Evolutionary conservation across 2,329 filamentous ascomycete genomes (phyloP).

Genomic region (Botrytis elliptica): DNA sequence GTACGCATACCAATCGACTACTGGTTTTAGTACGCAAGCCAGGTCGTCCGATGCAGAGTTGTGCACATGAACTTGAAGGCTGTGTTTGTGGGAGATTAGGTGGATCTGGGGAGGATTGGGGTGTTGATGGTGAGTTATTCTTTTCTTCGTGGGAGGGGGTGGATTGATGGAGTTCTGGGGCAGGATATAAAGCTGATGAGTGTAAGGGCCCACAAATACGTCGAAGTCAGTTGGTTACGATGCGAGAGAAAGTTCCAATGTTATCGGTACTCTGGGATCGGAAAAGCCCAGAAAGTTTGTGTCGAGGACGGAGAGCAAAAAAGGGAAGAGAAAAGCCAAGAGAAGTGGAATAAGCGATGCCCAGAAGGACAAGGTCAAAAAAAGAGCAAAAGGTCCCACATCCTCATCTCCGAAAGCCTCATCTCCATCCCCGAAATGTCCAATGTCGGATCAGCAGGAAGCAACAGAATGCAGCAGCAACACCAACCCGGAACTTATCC

Average conservation of each 20-base stretch:
- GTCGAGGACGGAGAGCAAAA: not conserved
- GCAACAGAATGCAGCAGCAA: not conserved
- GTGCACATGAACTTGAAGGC: slow-evolving; percentile 34
- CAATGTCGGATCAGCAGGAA: not conserved
- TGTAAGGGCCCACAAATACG: not conserved
- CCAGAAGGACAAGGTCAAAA: not conserved
- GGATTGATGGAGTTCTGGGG: not conserved
- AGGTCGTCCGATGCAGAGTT: slow-evolving; percentile 35
- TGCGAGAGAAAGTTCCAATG: not conserved
- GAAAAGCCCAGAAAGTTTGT: not conserved
- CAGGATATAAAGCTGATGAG: not conserved
- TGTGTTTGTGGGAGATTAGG: not conserved
- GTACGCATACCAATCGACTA: slow-evolving; percentile 33
- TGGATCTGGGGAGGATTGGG: not conserved
- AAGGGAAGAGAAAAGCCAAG: not conserved
- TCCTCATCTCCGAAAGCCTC: not conserved
- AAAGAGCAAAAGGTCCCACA: not conserved
- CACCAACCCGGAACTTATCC: not conserved
- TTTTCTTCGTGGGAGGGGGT: not conserved
- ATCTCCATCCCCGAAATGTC: not conserved
- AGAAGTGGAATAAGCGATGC: not conserved
- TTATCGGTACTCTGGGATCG: not conserved
- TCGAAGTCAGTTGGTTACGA: not conserved
- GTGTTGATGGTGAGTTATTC: not conserved
- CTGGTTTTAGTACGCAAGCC: slow-evolving; percentile 36